phyloP scores from a whole-genome alignment of 2,329 filamentous ascomycete genomes.

The Calonectria crousiana region DNA sequence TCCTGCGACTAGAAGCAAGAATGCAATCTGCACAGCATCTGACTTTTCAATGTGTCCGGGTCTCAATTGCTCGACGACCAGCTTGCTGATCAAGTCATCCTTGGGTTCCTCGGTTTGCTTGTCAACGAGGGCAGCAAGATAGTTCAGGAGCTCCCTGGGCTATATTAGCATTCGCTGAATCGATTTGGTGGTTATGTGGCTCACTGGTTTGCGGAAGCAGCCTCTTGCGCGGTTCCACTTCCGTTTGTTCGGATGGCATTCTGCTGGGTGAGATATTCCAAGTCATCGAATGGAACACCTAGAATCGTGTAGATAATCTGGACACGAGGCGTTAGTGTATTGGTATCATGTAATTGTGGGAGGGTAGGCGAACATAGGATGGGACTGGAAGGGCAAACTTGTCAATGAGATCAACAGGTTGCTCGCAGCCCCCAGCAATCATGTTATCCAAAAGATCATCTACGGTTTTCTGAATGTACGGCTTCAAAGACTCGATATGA shows the following conservation, averaged over 20 bases:
- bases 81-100: conserved; percentile 60
- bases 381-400: conserved; percentile 61
- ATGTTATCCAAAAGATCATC: conserved; percentile 56
- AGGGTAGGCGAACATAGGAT: conserved; percentile 53
- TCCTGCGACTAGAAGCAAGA: conserved; percentile 62
- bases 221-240: conserved; percentile 59
- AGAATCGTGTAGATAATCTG: conserved; percentile 64
- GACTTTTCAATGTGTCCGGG: conserved; percentile 53
- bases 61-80: conserved; percentile 56
- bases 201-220: conserved; percentile 58
- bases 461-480: conserved; percentile 60
- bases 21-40: conserved; percentile 61
- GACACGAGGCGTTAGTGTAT: conserved; percentile 16
- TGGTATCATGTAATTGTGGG: not conserved
- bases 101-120: conserved; percentile 53
- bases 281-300: conserved; percentile 60
- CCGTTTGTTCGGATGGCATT: conserved; percentile 61
- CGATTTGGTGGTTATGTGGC: not conserved
- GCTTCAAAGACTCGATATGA: conserved; percentile 54
- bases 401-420: conserved; percentile 59
- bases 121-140: conserved; percentile 58
- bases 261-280: conserved; percentile 60
- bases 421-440: conserved; percentile 49
- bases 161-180: not conserved
- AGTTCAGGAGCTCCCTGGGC: conserved; percentile 54